Conservation (phyloP, 2,329 filamentous ascomycete species). For the Shiraia bambusicola region DNA sequence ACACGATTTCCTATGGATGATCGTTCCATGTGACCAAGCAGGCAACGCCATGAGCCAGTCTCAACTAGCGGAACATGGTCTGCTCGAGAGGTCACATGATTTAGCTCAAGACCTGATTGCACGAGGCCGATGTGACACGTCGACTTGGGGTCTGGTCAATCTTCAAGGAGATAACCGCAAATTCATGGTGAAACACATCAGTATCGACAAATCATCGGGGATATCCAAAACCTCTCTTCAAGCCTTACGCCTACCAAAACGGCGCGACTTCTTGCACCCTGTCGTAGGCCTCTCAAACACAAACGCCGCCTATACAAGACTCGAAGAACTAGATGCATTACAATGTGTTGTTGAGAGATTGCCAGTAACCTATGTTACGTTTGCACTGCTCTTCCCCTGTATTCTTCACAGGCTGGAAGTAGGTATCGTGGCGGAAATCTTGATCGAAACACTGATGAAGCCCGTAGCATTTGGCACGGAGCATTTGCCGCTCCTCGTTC, state of each 20-base stretch:
- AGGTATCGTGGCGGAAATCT: slow-evolving; percentile 61
- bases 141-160: slow-evolving; percentile 29
- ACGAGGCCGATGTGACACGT: slow-evolving; percentile 1
- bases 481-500: slow-evolving; percentile 59
- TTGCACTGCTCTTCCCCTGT: slow-evolving; percentile 68
- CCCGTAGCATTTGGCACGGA: slow-evolving; percentile 52
- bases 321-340: slow-evolving; percentile 52
- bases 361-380: slow-evolving; percentile 49
- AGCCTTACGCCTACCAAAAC: slow-evolving; percentile 51
- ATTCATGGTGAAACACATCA: slow-evolving; percentile 17
- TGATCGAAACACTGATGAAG: slow-evolving; percentile 59
- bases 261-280: slow-evolving; percentile 61
- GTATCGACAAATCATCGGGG: not conserved
- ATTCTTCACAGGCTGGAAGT: slow-evolving; percentile 71
- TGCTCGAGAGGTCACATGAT: slow-evolving; percentile 10
- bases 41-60: slow-evolving; percentile 6
- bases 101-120: slow-evolving; percentile 17
- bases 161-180: slow-evolving; percentile 22
- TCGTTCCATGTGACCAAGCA: slow-evolving; percentile 25
- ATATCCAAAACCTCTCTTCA: slow-evolving; percentile 12
- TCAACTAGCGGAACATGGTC: slow-evolving; percentile 19
- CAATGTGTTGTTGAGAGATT: slow-evolving; percentile 53
- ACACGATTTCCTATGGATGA: slow-evolving; percentile 34
- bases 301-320: slow-evolving; percentile 42
- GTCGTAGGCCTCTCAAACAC: slow-evolving; percentile 7